Evolutionary conservation across 2,329 filamentous ascomycete species (phyloP).

Genomic region (Aureobasidium sp.): DNA sequence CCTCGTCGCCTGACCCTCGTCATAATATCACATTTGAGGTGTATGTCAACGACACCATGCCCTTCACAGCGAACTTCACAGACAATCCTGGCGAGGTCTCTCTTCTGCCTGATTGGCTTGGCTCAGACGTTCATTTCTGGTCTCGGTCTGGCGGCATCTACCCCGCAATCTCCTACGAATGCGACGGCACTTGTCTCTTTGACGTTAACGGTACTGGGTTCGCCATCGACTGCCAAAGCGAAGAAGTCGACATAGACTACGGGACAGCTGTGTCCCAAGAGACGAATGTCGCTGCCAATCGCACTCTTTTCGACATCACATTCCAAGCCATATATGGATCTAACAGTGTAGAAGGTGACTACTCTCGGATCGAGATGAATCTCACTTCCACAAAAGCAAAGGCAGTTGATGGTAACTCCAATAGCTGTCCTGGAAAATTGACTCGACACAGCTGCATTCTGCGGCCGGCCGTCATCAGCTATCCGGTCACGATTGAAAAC

Average conservation of each 20-base stretch:
- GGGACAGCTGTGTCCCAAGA: conserved; percentile 3
- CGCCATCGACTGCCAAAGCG: conserved; percentile 18
- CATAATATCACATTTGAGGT: too few species aligned
- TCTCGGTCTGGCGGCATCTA: too few species aligned
- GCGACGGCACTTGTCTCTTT: conserved; percentile 18
- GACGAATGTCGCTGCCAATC: background rate
- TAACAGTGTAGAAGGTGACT: background rate
- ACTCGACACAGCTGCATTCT: conserved; percentile 18
- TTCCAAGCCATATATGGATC: conserved; percentile 11
- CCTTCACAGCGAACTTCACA: too few species aligned
- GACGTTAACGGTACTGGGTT: conserved; percentile 19
- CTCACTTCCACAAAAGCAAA: conserved; percentile 10
- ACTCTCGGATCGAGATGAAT: conserved; percentile 14
- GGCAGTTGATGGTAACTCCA: background rate
- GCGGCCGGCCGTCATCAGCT: conserved; percentile 20
- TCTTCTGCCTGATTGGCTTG: too few species aligned
- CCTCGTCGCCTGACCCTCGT: too few species aligned
- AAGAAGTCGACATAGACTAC: conserved; percentile 15
- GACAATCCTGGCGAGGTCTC: too few species aligned
- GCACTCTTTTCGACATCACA: conserved; percentile 13
- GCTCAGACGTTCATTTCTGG: too few species aligned
- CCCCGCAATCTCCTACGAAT: too few species aligned
- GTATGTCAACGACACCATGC: conserved; percentile 18
- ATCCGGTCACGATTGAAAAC: conserved; percentile 16
- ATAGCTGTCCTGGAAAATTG: conserved; percentile 11